Evolutionary conservation across 2,329 filamentous ascomycete genomes (phyloP).

Genomic region (Sporothrix pseudoabietina): DNA sequence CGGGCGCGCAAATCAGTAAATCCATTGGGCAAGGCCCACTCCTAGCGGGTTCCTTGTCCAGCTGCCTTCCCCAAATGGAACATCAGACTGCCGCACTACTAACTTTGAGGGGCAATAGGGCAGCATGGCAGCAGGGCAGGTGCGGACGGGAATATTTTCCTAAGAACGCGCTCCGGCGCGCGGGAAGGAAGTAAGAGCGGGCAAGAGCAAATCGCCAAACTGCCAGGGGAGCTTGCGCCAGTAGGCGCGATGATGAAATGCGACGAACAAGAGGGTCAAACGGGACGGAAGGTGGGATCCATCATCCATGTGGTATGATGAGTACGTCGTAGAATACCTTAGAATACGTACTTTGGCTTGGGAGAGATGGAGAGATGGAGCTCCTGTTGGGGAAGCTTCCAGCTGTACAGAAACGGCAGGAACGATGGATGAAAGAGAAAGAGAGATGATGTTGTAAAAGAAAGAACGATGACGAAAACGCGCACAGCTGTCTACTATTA

Average conservation of each 20-base stretch:
- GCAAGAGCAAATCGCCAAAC: not conserved
- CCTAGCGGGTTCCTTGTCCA: not conserved
- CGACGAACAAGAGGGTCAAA: conserved; percentile 14
- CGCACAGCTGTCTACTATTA: not conserved
- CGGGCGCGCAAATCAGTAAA: conserved; percentile 27
- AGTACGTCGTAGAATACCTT: not conserved
- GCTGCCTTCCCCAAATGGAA: not conserved
- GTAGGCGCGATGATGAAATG: conserved; percentile 16
- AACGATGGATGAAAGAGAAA: not conserved
- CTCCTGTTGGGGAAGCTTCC: not conserved
- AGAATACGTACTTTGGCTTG: not conserved
- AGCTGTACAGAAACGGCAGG: not conserved
- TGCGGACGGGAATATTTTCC: not conserved
- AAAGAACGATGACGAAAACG: conserved; percentile 9
- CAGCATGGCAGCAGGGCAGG: not conserved
- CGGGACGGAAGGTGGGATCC: not conserved
- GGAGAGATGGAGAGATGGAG: not conserved
- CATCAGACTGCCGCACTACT: not conserved
- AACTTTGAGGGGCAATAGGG: conserved; percentile 1
- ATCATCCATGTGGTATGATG: not conserved
- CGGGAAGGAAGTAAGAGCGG: conserved; percentile 13
- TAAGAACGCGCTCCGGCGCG: conserved; percentile 14
- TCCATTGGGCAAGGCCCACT: conserved; percentile 15
- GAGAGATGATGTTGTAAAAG: not conserved
- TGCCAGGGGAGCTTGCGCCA: not conserved